These are phyloP conservation scores for Suhomyces bribrorum DNA, from an alignment of 1,139 yeast genomes.

Conservation along the genomic window DNA sequence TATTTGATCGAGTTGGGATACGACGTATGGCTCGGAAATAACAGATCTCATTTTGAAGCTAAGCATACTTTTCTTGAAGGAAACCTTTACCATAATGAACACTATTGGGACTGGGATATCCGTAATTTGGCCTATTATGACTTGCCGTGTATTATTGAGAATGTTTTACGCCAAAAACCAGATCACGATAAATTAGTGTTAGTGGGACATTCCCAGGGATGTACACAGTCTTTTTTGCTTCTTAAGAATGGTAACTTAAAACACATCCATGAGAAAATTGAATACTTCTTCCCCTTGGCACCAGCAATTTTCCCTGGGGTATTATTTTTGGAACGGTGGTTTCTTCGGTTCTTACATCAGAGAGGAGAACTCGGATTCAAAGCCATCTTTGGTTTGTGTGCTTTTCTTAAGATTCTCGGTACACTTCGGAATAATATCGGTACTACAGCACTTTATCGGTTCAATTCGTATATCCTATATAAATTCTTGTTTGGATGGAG, in stretches of 20 bases:
- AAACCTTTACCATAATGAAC: constrained; percentile 49
- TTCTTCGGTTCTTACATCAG: constrained; percentile 56
- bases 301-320: constrained; percentile 92
- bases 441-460: constrained; percentile 54
- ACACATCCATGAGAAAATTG: constrained; percentile 49
- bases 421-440: constrained; percentile 46
- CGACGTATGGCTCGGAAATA: constrained; percentile 95
- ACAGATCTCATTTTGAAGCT: constrained; percentile 81
- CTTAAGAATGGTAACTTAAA: constrained; percentile 39
- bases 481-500: constrained; percentile 85
- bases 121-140: constrained; percentile 77
- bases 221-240: constrained; percentile 76
- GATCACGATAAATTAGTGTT: constrained; percentile 54
- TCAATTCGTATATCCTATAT: constrained; percentile 74
- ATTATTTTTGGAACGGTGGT: constrained; percentile 56
- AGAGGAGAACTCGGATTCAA: constrained; percentile 40
- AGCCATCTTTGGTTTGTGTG: constrained; percentile 57
- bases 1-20: constrained; percentile 61
- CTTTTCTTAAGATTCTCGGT: constrained; percentile 64
- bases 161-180: constrained; percentile 49
- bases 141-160: constrained; percentile 68
- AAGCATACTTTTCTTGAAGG: constrained; percentile 48
- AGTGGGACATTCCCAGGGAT: constrained; percentile 91
- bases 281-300: constrained; percentile 72
- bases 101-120: constrained; percentile 84